phyloP scores from a whole-genome alignment of 1,139 yeast genomes.

The Wickerhamomyces sp. region DNA sequence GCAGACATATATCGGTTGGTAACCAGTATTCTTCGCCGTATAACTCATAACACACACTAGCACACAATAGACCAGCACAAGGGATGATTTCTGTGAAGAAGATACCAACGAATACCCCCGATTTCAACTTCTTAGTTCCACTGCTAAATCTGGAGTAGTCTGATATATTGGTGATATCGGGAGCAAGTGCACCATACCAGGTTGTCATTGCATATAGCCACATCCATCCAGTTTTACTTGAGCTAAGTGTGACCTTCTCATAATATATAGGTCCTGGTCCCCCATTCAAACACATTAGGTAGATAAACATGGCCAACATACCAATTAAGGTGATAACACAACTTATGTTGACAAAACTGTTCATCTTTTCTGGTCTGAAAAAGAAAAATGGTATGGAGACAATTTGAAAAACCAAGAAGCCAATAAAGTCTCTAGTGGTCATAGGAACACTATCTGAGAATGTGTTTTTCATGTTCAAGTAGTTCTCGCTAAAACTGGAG shows the following conservation, averaged over 20 bases:
- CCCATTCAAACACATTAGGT: slow-evolving; percentile 23
- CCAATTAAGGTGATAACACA: slow-evolving; percentile 28
- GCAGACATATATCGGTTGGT: slow-evolving; percentile 30
- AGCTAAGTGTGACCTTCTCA: slow-evolving; percentile 15
- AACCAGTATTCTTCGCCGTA: slow-evolving; percentile 31
- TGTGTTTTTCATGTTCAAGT: slow-evolving; percentile 31
- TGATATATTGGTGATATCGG: slow-evolving; percentile 38
- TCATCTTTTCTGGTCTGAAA: slow-evolving; percentile 27
- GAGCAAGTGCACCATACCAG: slow-evolving; percentile 32
- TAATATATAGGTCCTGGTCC: slow-evolving; percentile 28
- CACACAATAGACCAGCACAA: slow-evolving; percentile 32
- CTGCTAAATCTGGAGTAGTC: slow-evolving; percentile 39
- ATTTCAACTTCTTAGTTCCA: slow-evolving; percentile 17
- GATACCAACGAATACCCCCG: slow-evolving; percentile 26
- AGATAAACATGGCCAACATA: slow-evolving; percentile 28
- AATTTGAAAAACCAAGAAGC: slow-evolving; percentile 28
- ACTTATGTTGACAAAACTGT: slow-evolving; percentile 24
- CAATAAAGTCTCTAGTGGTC: slow-evolving; percentile 31
- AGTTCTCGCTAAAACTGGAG: slow-evolving; percentile 26
- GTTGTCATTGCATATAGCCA: slow-evolving; percentile 28
- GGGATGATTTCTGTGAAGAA: slow-evolving; percentile 35
- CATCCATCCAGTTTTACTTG: slow-evolving; percentile 25
- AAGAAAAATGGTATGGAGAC: slow-evolving; percentile 23
- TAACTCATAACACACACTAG: slow-evolving; percentile 27
- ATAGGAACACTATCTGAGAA: slow-evolving; percentile 29